Base-by-base conservation (phyloP, 2,329 filamentous ascomycete genomes). In the Sporothrix sp. region DNA sequence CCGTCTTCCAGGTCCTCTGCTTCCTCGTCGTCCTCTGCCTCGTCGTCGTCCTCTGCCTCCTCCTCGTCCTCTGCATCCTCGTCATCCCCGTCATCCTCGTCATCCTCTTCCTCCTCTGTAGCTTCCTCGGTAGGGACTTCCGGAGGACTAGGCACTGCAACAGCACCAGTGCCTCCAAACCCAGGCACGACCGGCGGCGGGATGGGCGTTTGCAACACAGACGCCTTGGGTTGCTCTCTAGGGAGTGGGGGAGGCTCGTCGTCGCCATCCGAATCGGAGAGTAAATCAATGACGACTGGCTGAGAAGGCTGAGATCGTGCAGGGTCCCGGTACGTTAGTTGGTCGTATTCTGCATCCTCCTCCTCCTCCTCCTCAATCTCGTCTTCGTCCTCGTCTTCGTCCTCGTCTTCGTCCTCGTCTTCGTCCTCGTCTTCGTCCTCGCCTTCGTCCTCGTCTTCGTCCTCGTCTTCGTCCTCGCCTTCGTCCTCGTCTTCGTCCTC, bases 201-300 rank as follows among this genome's bases (percentile, higher is more conserved):
- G 11, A 50, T 36, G 3, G 38, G 48, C 7, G 48, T 50, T n/a
- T 50, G 37, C 3, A 25, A 32, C 5, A 30, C 32, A 6, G 33
- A 33, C 7, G 37, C 18, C 13, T 25, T 37, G 3, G 48, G 28
- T 16, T 38, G 25, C 11, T 37, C 25, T 11, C 21, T 33, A 23
- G 49, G 20, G 4, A 27, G 49, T 11, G 36, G 33, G 2, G 43
- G 37, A 7, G 23, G 21, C 6, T 7, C 7, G 7, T 45, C 48
- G 9, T 69, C 63, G 39, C 67, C 64, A 28, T 73, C 71, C 2
- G 68, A 71, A 51, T 74, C 70, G 0, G 72, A 73, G 3, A 75
- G 60, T 9, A 76, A 57, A 48, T 67, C 67, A 52, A 76, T 75
- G 16, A 74, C 65, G 4, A 74, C 65, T 1, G 70, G 69, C 10